These are phyloP conservation scores for Lumnitzera littorea DNA, from an alignment of 345 rosid genomes.

Conservation along the genomic window DNA sequence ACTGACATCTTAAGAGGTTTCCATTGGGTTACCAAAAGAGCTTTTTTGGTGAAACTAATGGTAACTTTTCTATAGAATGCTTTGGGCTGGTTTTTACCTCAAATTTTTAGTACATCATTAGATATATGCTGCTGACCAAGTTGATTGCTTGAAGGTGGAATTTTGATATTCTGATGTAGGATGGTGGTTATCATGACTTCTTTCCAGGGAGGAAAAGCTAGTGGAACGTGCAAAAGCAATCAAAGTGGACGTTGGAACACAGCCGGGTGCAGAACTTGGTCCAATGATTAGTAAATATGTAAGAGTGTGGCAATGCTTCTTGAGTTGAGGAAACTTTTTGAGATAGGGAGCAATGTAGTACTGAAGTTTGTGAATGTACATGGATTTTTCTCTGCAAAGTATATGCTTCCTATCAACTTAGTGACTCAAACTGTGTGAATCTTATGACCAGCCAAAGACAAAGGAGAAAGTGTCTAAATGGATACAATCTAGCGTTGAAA, in stretches of 20 bases:
- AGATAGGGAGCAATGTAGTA: too few species aligned
- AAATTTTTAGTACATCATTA: too few species aligned
- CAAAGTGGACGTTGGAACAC: slow-evolving; percentile 47
- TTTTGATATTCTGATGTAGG: too few species aligned
- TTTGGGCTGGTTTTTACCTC: too few species aligned
- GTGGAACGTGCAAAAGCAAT: slow-evolving; percentile 40
- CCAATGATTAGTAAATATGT: slow-evolving; percentile 68
- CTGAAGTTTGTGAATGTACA: background rate
- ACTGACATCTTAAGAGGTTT: too few species aligned
- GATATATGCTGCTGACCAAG: too few species aligned
- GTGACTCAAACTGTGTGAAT: background rate
- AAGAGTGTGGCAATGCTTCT: background rate
- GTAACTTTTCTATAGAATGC: too few species aligned
- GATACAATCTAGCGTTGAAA: slow-evolving; percentile 39
- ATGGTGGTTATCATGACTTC: slow-evolving; percentile 1
- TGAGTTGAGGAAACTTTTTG: too few species aligned
- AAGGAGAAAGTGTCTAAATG: slow-evolving; percentile 35
- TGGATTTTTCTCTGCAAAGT: background rate
- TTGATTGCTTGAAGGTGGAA: too few species aligned
- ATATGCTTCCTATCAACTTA: background rate
- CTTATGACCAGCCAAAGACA: slow-evolving; percentile 24
- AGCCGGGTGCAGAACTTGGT: slow-evolving; percentile 53
- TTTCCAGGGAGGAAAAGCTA: slow-evolving; percentile 53
- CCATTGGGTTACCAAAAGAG: too few species aligned
- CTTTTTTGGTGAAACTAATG: too few species aligned